These are phyloP conservation scores for Cystobasidiaceae sp. DNA, from an alignment of 1,284 basidiomycete genomes.

Conservation along the genomic window DNA sequence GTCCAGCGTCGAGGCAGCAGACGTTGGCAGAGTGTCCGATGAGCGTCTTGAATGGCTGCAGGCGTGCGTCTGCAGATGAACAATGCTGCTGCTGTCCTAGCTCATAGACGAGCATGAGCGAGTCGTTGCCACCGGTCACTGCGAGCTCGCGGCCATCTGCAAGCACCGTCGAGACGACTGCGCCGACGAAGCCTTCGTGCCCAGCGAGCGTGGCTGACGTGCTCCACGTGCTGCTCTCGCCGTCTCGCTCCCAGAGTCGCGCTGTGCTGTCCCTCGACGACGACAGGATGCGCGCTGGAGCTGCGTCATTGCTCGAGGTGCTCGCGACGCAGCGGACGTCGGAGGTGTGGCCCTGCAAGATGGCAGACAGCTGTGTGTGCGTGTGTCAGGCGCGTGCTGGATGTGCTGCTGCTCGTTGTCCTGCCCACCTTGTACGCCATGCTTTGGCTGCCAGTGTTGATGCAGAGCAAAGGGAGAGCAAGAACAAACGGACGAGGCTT, in stretches of 20 bases:
- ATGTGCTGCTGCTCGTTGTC: not conserved
- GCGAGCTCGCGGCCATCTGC: constrained; percentile 59
- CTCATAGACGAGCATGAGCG: constrained; percentile 19
- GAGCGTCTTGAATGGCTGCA: constrained; percentile 41
- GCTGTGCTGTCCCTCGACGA: constrained; percentile 85
- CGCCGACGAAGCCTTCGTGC: constrained; percentile 72
- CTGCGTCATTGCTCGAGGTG: too few species aligned
- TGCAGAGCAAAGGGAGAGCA: too few species aligned
- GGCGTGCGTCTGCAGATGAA: not conserved
- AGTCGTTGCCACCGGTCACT: constrained; percentile 44
- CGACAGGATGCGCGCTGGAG: constrained; percentile 59
- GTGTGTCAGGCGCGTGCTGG: not conserved
- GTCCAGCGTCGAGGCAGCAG: constrained; percentile 70
- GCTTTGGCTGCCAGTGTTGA: too few species aligned
- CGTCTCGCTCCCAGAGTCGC: constrained; percentile 69
- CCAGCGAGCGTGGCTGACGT: constrained; percentile 50
- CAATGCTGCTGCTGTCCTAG: too few species aligned
- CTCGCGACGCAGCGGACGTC: constrained; percentile 27
- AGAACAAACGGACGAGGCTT: too few species aligned
- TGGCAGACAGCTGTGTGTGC: constrained; percentile 20
- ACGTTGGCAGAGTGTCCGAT: constrained; percentile 84
- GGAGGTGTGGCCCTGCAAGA: constrained; percentile 21
- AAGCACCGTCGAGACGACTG: constrained; percentile 69
- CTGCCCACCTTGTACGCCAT: constrained; percentile 3
- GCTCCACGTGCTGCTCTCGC: constrained; percentile 38